These are phyloP conservation scores for Xylaria hypoxylon DNA, from an alignment of 2,329 filamentous ascomycete genomes.

Conservation along the genomic window DNA sequence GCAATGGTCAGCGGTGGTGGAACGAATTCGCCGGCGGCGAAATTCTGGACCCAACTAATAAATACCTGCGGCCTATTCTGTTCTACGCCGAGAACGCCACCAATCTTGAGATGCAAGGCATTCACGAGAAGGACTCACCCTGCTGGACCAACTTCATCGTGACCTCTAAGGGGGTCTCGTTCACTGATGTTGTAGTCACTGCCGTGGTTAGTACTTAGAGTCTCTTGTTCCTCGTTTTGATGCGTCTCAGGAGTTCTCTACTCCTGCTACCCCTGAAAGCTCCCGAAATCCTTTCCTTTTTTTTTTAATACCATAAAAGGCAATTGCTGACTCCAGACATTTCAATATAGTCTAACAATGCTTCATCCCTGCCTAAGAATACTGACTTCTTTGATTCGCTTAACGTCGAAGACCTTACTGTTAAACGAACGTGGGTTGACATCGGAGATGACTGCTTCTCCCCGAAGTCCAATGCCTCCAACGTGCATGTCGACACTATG, in stretches of 20 bases:
- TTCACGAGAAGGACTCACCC: constrained; percentile 70
- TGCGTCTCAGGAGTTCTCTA: too few species aligned
- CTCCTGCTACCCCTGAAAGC: too few species aligned
- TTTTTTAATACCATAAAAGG: too few species aligned
- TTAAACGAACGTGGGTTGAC: constrained; percentile 63
- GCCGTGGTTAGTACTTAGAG: too few species aligned
- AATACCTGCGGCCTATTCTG: constrained; percentile 68
- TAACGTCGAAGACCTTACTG: constrained; percentile 65
- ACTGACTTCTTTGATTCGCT: constrained; percentile 72
- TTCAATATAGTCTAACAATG: constrained; percentile 61
- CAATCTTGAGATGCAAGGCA: constrained; percentile 66
- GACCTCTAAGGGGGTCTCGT: constrained; percentile 64
- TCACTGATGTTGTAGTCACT: constrained; percentile 66
- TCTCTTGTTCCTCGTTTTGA: too few species aligned
- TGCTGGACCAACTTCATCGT: constrained; percentile 74
- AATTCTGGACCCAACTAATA: constrained; percentile 65
- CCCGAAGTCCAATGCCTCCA: constrained; percentile 69
- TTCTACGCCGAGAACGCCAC: constrained; percentile 72
- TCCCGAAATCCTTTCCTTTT: too few species aligned
- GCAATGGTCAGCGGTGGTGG: constrained; percentile 62
- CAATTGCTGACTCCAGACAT: too few species aligned
- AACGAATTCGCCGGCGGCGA: constrained; percentile 57
- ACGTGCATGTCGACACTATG: constrained; percentile 68
- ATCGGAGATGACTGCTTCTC: constrained; percentile 72
- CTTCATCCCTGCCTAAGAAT: constrained; percentile 64